Percentiles rank a stretch among this genome's conserved stretches.
Evolutionary conservation across 2,329 filamentous ascomycete genomes (phyloP).

Genomic region (Cadophora malorum): DNA sequence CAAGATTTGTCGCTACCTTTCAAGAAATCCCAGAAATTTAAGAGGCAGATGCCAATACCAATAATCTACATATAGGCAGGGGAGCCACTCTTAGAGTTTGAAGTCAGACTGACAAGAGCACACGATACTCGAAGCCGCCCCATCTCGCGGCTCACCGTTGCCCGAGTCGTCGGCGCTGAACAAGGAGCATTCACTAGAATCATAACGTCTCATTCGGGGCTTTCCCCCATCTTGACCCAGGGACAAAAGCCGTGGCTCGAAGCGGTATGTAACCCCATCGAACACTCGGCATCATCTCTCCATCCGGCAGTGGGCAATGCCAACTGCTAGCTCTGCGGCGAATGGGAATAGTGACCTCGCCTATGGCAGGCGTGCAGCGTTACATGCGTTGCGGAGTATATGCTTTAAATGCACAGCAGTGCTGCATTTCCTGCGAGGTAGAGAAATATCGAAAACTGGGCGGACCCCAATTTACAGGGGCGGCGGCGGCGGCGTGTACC

Average conservation of each 20-base stretch:
- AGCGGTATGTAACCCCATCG: slow-evolving; percentile 7
- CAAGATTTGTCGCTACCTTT: not conserved
- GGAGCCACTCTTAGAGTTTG: not conserved
- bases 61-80: slow-evolving; percentile 19
- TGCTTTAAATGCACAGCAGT: slow-evolving; percentile 8
- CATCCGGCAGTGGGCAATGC: not conserved
- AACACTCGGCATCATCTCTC: slow-evolving; percentile 1
- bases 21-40: not conserved
- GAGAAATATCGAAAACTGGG: slow-evolving; percentile 3
- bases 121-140: not conserved
- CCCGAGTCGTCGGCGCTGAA: not conserved
- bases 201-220: slow-evolving; percentile 4
- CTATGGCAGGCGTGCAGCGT: slow-evolving; percentile 2
- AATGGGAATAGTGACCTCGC: not conserved
- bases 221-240: not conserved
- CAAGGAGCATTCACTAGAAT: not conserved
- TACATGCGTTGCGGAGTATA: slow-evolving; percentile 14
- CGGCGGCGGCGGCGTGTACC: not conserved
- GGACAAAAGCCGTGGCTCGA: slow-evolving; percentile 4
- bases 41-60: not conserved
- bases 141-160: slow-evolving; percentile 9
- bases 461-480: not conserved
- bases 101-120: not conserved
- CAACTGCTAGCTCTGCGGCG: not conserved
- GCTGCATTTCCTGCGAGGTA: not conserved